These are phyloP conservation scores for Pholiota conissans DNA, from an alignment of 768 basidiomycete species.

Conservation along the genomic window DNA sequence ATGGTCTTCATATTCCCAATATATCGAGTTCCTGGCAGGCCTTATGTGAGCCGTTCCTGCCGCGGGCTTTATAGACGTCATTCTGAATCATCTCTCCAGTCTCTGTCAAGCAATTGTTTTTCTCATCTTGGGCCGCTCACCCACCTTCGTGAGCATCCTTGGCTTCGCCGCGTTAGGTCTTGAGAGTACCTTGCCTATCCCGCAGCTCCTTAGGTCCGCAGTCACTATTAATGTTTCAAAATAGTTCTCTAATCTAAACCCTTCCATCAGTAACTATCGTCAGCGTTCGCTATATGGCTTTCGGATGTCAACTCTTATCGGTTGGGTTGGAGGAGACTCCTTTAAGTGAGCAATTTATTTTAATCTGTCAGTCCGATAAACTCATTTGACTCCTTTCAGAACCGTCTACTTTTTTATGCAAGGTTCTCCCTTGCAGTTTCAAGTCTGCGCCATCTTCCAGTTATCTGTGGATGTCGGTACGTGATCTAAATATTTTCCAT, in stretches of 20 bases:
- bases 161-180: conserved; percentile 81
- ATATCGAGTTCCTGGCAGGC: conserved; percentile 81
- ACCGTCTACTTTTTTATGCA: conserved; percentile 80
- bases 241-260: background rate
- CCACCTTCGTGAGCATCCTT: conserved; percentile 58
- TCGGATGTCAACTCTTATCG: conserved; percentile 76
- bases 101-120: conserved; percentile 73
- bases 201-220: conserved; percentile 74
- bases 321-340: conserved; percentile 82
- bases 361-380: background rate
- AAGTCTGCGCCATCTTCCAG: conserved; percentile 82
- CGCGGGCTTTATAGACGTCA: background rate
- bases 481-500: conserved; percentile 23
- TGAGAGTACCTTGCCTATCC: conserved; percentile 85
- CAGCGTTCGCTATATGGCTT: conserved; percentile 84
- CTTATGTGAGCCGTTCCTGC: conserved; percentile 54
- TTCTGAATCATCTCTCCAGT: conserved; percentile 25
- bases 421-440: conserved; percentile 75
- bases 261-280: conserved; percentile 63
- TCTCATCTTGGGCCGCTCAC: conserved; percentile 68
- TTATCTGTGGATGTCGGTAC: conserved; percentile 74
- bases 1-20: conserved; percentile 75
- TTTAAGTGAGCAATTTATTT: conserved; percentile 63
- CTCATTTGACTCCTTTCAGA: conserved; percentile 35
- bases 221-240: background rate